A percentile compares a stretch with the other conserved stretches of the same genome.
Evolutionary conservation across 805 yeast genomes (phyloP).

Genomic region (Yamadazyma nakazawae): DNA sequence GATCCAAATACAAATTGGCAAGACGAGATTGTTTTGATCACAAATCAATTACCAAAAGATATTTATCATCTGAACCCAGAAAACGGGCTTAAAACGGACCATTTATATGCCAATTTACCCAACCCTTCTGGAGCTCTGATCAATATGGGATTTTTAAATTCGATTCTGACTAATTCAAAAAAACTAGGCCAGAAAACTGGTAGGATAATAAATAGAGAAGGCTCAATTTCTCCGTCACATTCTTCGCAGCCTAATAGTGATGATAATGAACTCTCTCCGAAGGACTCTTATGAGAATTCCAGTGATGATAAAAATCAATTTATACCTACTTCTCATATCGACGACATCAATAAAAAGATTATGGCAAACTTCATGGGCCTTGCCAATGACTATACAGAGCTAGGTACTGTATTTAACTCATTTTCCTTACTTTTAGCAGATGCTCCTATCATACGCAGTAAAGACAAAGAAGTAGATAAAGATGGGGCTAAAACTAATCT

Average conservation of each 20-base stretch:
- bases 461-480: conserved; percentile 23
- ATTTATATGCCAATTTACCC: conserved; percentile 33
- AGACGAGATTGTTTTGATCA: conserved; percentile 50
- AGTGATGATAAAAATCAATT: conserved; percentile 8
- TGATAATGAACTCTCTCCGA: conserved; percentile 6
- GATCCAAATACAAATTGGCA: conserved; percentile 85
- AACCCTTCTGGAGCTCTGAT: conserved; percentile 25
- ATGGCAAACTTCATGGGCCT: conserved; percentile 55
- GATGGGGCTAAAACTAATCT: conserved; percentile 30
- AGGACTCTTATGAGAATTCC: conserved; percentile 3
- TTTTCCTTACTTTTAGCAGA: conserved; percentile 49
- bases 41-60: conserved; percentile 39
- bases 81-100: conserved; percentile 37
- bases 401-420: conserved; percentile 59
- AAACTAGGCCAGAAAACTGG: conserved; percentile 24
- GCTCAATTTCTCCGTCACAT: background rate
- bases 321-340: conserved; percentile 43
- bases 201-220: conserved; percentile 13
- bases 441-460: conserved; percentile 20
- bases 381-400: conserved; percentile 64
- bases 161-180: conserved; percentile 21
- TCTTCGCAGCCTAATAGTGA: conserved; percentile 2
- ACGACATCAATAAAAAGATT: conserved; percentile 54
- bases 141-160: conserved; percentile 31
- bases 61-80: conserved; percentile 44